A percentile compares a stretch with the other conserved stretches of the same genome.
Evolutionary conservation across 177 flowering plant species (phyloP).

Genomic region (Telopea speciosissima): DNA sequence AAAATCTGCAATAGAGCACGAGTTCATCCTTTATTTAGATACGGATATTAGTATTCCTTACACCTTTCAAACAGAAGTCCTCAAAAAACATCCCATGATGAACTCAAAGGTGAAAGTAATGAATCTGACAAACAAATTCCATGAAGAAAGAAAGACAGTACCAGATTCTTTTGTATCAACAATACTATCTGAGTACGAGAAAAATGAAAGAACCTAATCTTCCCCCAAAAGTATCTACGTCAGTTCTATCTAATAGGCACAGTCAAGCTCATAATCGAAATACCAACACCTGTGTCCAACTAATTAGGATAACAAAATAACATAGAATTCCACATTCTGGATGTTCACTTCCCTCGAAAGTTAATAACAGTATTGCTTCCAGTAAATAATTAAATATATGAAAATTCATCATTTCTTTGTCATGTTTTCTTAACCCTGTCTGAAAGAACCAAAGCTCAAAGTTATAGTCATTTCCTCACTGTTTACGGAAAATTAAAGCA

Average conservation of each 20-base stretch:
- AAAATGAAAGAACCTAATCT: neutral
- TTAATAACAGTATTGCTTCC: neutral
- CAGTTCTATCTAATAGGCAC: neutral
- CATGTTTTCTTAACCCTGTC: neutral
- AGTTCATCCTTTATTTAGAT: neutral
- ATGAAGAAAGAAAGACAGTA: neutral
- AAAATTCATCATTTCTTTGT: neutral
- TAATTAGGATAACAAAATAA: neutral
- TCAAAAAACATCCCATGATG: neutral
- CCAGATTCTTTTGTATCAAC: neutral
- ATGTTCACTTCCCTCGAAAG: neutral
- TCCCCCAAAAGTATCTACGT: neutral
- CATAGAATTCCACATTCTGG: neutral
- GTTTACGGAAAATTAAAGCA: no score
- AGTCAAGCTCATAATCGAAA: neutral
- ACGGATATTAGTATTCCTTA: neutral
- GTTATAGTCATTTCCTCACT: no score
- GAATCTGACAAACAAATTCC: neutral
- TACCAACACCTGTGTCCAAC: neutral
- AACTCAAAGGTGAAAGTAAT: neutral
- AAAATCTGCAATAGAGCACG: conserved; percentile 44
- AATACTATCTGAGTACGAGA: neutral
- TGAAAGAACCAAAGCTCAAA: no score
- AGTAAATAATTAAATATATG: neutral
- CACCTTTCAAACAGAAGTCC: neutral